These are phyloP conservation scores for Ceratocystis albifundus DNA, from an alignment of 2,329 filamentous ascomycete genomes.

Conservation along the genomic window DNA sequence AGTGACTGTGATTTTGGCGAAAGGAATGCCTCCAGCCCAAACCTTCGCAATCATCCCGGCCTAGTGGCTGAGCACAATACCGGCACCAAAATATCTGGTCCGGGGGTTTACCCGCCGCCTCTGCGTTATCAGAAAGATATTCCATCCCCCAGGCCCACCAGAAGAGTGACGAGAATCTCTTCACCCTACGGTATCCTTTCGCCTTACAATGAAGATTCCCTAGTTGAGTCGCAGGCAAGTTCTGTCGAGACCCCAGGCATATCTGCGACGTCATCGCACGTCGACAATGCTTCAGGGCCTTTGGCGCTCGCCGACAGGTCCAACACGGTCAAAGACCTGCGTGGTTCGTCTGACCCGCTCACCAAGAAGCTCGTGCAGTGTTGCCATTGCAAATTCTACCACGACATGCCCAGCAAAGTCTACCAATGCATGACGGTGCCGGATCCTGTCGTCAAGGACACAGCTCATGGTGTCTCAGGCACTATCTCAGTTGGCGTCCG, in stretches of 20 bases:
- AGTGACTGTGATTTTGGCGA: constrained; percentile 17
- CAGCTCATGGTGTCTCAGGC: constrained; percentile 42
- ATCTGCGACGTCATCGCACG: constrained; percentile 8
- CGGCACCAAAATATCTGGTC: not conserved
- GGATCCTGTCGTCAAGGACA: constrained; percentile 42
- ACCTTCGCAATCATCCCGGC: not conserved
- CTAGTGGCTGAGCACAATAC: not conserved
- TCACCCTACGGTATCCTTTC: constrained; percentile 18
- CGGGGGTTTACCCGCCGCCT: constrained; percentile 3
- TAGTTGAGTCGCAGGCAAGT: constrained; percentile 12
- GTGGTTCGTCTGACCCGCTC: constrained; percentile 32
- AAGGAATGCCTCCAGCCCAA: not conserved
- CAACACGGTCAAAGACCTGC: constrained; percentile 12
- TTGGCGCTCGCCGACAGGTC: not conserved
- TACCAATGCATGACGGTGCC: constrained; percentile 55
- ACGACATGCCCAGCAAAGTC: constrained; percentile 53
- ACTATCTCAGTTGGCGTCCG: constrained; percentile 50
- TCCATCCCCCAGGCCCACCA: not conserved
- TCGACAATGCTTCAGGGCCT: not conserved
- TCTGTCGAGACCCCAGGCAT: constrained; percentile 13
- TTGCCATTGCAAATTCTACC: constrained; percentile 52
- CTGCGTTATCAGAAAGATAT: constrained; percentile 11
- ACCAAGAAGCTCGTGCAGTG: constrained; percentile 56
- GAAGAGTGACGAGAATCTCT: not conserved
- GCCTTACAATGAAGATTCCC: constrained; percentile 18